Base-by-base conservation (phyloP, 1,284 basidiomycete species). In the Ganoderma multipileum region DNA sequence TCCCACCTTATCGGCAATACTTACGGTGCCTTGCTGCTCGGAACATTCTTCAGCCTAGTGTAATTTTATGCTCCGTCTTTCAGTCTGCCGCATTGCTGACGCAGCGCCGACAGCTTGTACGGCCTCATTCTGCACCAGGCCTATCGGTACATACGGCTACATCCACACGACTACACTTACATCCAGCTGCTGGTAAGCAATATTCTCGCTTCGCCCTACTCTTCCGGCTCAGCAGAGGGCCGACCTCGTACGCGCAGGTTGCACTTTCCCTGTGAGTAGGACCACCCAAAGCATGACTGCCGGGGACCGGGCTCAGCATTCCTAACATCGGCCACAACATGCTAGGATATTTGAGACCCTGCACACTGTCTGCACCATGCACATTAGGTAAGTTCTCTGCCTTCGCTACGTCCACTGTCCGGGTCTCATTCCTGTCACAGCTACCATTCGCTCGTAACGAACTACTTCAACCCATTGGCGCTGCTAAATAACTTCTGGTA, bases 111-210 rank as follows among this genome's bases (percentile, higher is more conserved):
- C 26, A 41, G 39, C n/a, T 44, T 59, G 58, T 41, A 61, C 20
- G 59, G 59, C 16, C 14, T 42, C 36, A 44, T 42, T 4, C 18
- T 61, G 6, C 59, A 61, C 39, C 59, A 61, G 18, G 11, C 41
- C 6, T 61, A 61, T 61, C 59, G 59, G 26, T 61, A 61, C 59
- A 42, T 61, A 5, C 59, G 59, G n/a, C 38, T 61, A 8, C 26
- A 61, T 20, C 39, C 59, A 2, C 36, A 30, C 18, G 59, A 61
- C 16, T 61, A 39, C 2, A 6, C 39, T 3, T 55, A 55, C 52
- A 55, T 55, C 28, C 52, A 33, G 30, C 28, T 55, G 4, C 9
- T 55, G 52, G 52, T 55, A 28, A 55, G 52, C 30, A 12, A 33
- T 26, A 1, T 26, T 3, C 7, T 33, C n/a, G n/a, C 28, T 20